A percentile compares a stretch with the other conserved stretches of the same genome.
phyloP scores from a whole-genome alignment of 2,329 filamentous ascomycete species.

The Colletotrichum incanum region DNA sequence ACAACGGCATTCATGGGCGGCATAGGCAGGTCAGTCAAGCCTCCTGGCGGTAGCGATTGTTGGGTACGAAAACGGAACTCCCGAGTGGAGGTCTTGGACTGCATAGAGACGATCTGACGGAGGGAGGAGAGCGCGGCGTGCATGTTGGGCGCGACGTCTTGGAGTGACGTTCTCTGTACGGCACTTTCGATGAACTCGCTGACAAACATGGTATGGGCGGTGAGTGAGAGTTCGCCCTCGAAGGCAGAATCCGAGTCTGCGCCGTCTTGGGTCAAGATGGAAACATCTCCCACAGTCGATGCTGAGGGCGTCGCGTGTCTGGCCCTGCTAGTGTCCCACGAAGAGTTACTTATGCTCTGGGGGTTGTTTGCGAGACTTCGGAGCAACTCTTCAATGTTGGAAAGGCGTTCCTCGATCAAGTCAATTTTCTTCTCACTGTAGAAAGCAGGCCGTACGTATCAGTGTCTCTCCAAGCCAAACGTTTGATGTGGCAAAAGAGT shows the following conservation, averaged over 20 bases:
- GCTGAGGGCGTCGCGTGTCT: constrained; percentile 46
- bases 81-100: constrained; percentile 59
- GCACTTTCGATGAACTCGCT: constrained; percentile 69
- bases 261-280: constrained; percentile 52
- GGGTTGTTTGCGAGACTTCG: constrained; percentile 54
- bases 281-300: constrained; percentile 41
- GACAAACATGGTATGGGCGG: constrained; percentile 68
- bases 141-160: constrained; percentile 65
- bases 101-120: constrained; percentile 67
- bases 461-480: background rate
- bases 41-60: constrained; percentile 61
- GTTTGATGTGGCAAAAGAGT: background rate
- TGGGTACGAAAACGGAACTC: constrained; percentile 64
- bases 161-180: constrained; percentile 64
- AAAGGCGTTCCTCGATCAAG: constrained; percentile 61
- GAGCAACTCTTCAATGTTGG: constrained; percentile 62
- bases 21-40: constrained; percentile 67
- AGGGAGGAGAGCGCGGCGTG: constrained; percentile 66
- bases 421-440: constrained; percentile 70
- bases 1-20: constrained; percentile 68
- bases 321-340: constrained; percentile 32
- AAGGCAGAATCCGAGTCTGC: constrained; percentile 60
- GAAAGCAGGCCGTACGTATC: background rate
- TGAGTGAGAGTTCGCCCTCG: constrained; percentile 65
- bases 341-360: constrained; percentile 32